A percentile compares a stretch with the other conserved stretches of the same genome.
These are phyloP conservation scores for Marasmius tenuissimus DNA, from an alignment of 1,284 basidiomycete genomes.

Conservation along the genomic window DNA sequence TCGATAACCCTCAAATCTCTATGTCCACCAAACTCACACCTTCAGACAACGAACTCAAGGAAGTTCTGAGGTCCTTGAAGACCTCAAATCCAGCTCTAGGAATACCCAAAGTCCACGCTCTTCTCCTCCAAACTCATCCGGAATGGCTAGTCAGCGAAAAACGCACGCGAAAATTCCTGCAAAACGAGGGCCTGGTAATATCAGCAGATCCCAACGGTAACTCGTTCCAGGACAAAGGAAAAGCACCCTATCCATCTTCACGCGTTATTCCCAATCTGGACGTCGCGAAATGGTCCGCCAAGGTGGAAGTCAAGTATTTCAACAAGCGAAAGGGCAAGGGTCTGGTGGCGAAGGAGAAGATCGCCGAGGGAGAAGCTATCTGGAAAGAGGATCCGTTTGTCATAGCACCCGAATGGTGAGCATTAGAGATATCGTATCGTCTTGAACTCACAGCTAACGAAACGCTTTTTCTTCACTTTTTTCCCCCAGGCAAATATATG, in stretches of 20 bases:
- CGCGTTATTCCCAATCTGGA: slow-evolving; percentile 68
- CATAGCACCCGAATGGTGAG: slow-evolving; percentile 71
- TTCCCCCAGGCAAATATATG: slow-evolving; percentile 63
- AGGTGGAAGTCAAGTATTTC: slow-evolving; percentile 72
- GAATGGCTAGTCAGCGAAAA: slow-evolving; percentile 83
- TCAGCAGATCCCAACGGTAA: slow-evolving; percentile 20
- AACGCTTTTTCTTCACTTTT: not conserved
- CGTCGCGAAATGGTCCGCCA: slow-evolving; percentile 57
- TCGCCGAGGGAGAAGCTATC: slow-evolving; percentile 70
- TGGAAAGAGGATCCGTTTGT: slow-evolving; percentile 84
- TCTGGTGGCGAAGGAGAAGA: slow-evolving; percentile 67
- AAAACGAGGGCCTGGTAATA: slow-evolving; percentile 52
- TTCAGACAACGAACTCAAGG: slow-evolving; percentile 38
- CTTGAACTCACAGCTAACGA: not conserved
- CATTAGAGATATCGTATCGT: not conserved
- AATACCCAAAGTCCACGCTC: slow-evolving; percentile 66
- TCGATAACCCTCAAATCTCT: not conserved
- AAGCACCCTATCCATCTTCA: slow-evolving; percentile 54
- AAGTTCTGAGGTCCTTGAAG: slow-evolving; percentile 43
- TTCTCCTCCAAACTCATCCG: slow-evolving; percentile 58
- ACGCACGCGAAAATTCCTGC: slow-evolving; percentile 69
- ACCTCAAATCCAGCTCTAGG: slow-evolving; percentile 64
- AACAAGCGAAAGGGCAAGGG: slow-evolving; percentile 80
- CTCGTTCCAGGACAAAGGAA: slow-evolving; percentile 10
- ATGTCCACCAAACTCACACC: slow-evolving; percentile 20